Percentiles rank a stretch among this genome's conserved stretches.
Conservation (phyloP, 176 grass and related monocot species). For the Luzula sylvatica region DNA sequence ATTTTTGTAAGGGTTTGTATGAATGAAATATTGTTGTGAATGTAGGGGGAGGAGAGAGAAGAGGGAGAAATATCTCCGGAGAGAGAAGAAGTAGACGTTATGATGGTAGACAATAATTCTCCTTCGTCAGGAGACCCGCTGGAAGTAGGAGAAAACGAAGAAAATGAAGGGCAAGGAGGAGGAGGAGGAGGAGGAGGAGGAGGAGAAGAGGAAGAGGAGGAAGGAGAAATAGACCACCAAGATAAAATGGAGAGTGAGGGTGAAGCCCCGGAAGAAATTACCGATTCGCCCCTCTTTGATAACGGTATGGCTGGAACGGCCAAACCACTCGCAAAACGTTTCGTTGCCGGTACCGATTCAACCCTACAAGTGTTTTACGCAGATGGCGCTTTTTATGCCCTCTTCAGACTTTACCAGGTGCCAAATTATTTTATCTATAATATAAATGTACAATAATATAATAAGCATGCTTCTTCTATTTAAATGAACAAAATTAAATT, state of each 20-base stretch:
- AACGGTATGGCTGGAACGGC: conserved; percentile 10
- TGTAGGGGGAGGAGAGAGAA: conserved; percentile 44
- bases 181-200: conserved; percentile 43
- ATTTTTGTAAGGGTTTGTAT: conserved; percentile 17
- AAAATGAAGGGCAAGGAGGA: conserved; percentile 28
- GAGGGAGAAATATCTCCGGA: conserved; percentile 73
- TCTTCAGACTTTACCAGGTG: conserved; percentile 68
- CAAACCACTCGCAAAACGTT: conserved; percentile 45
- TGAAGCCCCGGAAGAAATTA: conserved; percentile 41
- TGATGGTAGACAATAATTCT: conserved; percentile 42
- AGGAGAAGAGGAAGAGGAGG: conserved; percentile 46
- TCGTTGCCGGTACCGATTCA: conserved; percentile 21
- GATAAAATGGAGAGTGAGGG: conserved; percentile 58
- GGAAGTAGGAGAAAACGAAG: conserved; percentile 11
- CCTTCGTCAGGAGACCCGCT: conserved; percentile 26
- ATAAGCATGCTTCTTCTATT: background rate
- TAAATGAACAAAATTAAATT: conserved; percentile 3
- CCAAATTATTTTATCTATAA: background rate
- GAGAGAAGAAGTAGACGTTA: conserved; percentile 30
- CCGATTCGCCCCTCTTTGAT: conserved; percentile 30
- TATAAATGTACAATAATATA: background rate
- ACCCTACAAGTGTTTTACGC: conserved; percentile 50
- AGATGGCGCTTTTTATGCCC: conserved; percentile 53
- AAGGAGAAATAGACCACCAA: conserved; percentile 41
- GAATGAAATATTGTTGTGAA: conserved; percentile 18